Conservation (phyloP, 352 stramenopile genomes). For the Pythium plurisporium region DNA sequence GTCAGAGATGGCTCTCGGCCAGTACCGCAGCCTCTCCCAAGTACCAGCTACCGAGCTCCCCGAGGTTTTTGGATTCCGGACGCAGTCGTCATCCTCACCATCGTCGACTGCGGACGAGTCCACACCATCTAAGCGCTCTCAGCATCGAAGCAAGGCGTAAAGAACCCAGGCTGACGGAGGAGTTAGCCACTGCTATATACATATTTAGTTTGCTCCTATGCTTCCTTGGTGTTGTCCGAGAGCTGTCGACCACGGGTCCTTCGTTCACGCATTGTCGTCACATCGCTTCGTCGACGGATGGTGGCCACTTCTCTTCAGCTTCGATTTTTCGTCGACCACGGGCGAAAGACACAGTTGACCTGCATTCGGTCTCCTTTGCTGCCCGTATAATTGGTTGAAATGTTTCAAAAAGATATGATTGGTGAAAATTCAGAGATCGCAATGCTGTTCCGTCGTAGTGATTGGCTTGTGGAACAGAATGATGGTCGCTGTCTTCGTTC, state of each 20-base stretch:
- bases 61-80: constrained; percentile 2
- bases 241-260: too few relatives aligned
- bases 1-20: constrained; percentile 60
- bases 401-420: neutral
- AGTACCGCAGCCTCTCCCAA: constrained; percentile 37
- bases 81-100: constrained; percentile 35
- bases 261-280: too few relatives aligned
- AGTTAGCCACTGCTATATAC: constrained; percentile 1
- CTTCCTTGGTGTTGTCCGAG: neutral
- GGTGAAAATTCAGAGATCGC: constrained; percentile 3
- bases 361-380: neutral
- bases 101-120: constrained; percentile 59
- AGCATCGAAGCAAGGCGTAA: constrained; percentile 1
- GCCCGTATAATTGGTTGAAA: constrained; percentile 16
- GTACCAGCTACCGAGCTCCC: constrained; percentile 25
- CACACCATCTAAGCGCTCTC: constrained; percentile 28
- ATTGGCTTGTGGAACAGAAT: constrained; percentile 13
- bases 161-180: neutral
- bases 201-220: constrained; percentile 13
- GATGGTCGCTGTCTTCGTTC: constrained; percentile 3
- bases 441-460: neutral
- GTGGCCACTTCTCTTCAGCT: neutral
- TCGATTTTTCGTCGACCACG: constrained; percentile 16
- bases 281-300: constrained; percentile 4
- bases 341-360: constrained; percentile 9